Conservation (phyloP, 305 asterid species). For the Rubia balearica region DNA sequence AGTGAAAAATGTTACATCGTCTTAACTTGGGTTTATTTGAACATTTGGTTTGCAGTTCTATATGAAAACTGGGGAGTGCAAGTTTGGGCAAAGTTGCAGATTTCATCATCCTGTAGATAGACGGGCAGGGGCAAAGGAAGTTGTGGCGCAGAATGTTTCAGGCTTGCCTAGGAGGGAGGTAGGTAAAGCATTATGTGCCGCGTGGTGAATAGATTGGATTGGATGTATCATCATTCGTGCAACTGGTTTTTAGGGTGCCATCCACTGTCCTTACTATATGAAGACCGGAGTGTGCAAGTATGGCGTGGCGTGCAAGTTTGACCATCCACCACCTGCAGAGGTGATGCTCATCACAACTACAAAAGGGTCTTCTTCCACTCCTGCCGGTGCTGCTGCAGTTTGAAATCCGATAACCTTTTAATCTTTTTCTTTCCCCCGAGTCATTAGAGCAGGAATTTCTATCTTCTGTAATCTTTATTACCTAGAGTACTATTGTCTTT, state of each 20-base stretch:
- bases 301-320: constrained; percentile 79
- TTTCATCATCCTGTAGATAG: constrained; percentile 79
- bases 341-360: constrained; percentile 48
- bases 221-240: not conserved
- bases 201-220: not conserved
- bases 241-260: constrained; percentile 51
- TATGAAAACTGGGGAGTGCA: constrained; percentile 94
- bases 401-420: too few relatives aligned
- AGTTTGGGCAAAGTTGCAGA: constrained; percentile 71
- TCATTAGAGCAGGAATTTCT: too few relatives aligned
- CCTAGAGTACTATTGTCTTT: too few relatives aligned
- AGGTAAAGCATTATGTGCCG: not conserved
- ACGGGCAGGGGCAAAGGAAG: constrained; percentile 23
- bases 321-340: constrained; percentile 93
- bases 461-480: too few relatives aligned
- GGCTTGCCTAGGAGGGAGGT: constrained; percentile 99
- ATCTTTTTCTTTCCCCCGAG: too few relatives aligned
- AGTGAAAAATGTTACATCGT: not conserved
- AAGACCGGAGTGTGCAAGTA: constrained; percentile 93
- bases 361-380: constrained; percentile 6
- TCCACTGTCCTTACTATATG: constrained; percentile 88
- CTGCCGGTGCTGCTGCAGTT: too few relatives aligned
- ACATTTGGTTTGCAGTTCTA: constrained; percentile 45
- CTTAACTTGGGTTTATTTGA: not conserved
- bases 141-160: constrained; percentile 62